phyloP scores from a whole-genome alignment of 2,329 filamentous ascomycete species.

The Penicillium sp. region DNA sequence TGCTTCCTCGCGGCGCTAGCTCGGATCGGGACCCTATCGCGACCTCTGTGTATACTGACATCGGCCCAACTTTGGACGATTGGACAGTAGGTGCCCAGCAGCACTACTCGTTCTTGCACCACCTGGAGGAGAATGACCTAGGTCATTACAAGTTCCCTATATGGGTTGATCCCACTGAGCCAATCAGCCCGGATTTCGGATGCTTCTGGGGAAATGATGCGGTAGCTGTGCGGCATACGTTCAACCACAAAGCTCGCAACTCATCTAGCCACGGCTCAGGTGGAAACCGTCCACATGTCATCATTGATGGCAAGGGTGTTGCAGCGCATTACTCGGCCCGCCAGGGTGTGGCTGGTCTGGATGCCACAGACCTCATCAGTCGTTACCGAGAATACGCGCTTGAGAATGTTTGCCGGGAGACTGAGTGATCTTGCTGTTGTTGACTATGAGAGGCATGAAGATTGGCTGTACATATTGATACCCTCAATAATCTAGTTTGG shows the following conservation, averaged over 20 bases:
- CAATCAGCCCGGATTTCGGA: conserved; percentile 57
- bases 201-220: conserved; percentile 57
- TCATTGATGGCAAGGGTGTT: conserved; percentile 57
- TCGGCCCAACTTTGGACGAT: conserved; percentile 47
- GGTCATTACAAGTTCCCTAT: conserved; percentile 51
- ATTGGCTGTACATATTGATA: conserved; percentile 1
- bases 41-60: conserved; percentile 49
- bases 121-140: conserved; percentile 51
- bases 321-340: conserved; percentile 57
- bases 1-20: conserved; percentile 42
- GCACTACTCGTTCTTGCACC: conserved; percentile 50
- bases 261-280: conserved; percentile 41
- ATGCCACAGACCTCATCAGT: conserved; percentile 56
- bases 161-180: conserved; percentile 51
- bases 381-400: conserved; percentile 56
- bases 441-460: neutral
- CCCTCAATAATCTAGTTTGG: neutral
- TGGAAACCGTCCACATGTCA: conserved; percentile 31
- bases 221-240: conserved; percentile 43
- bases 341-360: conserved; percentile 43
- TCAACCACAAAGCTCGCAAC: conserved; percentile 46
- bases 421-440: conserved; percentile 1
- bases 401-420: conserved; percentile 50
- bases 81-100: conserved; percentile 54
- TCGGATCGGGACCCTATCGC: conserved; percentile 51